These are phyloP conservation scores for Ormosia semicastrata DNA, from an alignment of 306 rosid species.

Conservation along the genomic window DNA sequence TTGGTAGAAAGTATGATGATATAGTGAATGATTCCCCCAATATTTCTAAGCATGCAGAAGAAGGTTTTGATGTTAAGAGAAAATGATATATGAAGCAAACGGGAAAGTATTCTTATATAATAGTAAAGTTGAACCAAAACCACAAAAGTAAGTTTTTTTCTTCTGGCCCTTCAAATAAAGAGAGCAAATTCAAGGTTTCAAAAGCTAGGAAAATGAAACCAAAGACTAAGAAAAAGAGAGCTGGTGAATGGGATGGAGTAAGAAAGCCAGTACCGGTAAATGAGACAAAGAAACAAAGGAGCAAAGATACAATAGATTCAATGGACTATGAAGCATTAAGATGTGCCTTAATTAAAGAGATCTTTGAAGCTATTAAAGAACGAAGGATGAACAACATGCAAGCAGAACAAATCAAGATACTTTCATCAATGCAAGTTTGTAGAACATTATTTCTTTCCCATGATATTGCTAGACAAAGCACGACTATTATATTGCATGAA, in stretches of 20 bases:
- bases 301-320: conserved; percentile 66
- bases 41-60: conserved; percentile 29
- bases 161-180: conserved; percentile 20
- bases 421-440: neutral
- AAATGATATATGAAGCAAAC: conserved; percentile 18
- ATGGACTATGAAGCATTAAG: conserved; percentile 70
- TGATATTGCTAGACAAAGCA: neutral
- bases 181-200: conserved; percentile 31
- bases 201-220: conserved; percentile 45
- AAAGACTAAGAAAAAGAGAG: conserved; percentile 38
- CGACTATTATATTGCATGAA: conserved; percentile 35
- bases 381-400: conserved; percentile 66
- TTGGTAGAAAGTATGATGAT: conserved; percentile 19
- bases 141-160: conserved; percentile 26
- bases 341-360: conserved; percentile 32
- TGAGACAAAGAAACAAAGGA: conserved; percentile 45
- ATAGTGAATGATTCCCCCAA: conserved; percentile 16
- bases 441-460: neutral
- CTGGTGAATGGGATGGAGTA: conserved; percentile 68
- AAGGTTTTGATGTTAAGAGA: conserved; percentile 10
- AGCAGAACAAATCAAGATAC: conserved; percentile 59
- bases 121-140: conserved; percentile 10
- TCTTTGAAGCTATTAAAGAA: conserved; percentile 49
- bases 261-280: conserved; percentile 55
- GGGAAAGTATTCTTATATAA: conserved; percentile 8